A percentile compares a stretch with the other conserved stretches of the same genome.
These are phyloP conservation scores for Tetrapisispora arboricola DNA, from an alignment of 805 yeast species.

Conservation along the genomic window DNA sequence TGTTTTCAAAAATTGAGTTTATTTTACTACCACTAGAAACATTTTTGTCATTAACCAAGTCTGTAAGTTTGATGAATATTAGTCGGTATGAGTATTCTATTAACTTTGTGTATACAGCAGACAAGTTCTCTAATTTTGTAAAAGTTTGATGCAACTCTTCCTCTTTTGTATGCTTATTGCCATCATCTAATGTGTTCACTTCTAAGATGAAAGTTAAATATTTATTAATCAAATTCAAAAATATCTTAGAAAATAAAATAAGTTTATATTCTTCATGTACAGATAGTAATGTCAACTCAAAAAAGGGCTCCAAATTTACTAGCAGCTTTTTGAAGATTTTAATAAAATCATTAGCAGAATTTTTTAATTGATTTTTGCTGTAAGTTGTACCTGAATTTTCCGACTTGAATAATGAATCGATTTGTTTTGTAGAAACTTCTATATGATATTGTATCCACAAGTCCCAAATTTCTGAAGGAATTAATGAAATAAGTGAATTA, in stretches of 20 bases:
- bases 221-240: slow-evolving; percentile 15
- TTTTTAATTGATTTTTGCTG: slow-evolving; percentile 4
- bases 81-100: slow-evolving; percentile 12
- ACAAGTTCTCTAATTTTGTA: slow-evolving; percentile 14
- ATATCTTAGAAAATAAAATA: slow-evolving; percentile 20
- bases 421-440: slow-evolving; percentile 36
- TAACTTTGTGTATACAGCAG: slow-evolving; percentile 11
- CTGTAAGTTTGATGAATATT: slow-evolving; percentile 16
- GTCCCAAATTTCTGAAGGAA: slow-evolving; percentile 27
- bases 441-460: slow-evolving; percentile 42
- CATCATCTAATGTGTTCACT: slow-evolving; percentile 13
- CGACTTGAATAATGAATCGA: slow-evolving; percentile 31
- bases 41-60: slow-evolving; percentile 14
- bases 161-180: slow-evolving; percentile 12
- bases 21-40: slow-evolving; percentile 12
- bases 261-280: slow-evolving; percentile 18
- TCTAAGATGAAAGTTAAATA: slow-evolving; percentile 18
- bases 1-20: slow-evolving; percentile 25
- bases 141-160: slow-evolving; percentile 21
- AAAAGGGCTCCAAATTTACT: slow-evolving; percentile 31
- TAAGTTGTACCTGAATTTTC: slow-evolving; percentile 11
- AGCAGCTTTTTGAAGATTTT: slow-evolving; percentile 38
- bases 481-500: slow-evolving; percentile 25
- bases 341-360: slow-evolving; percentile 32
- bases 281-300: slow-evolving; percentile 12